phyloP scores from a whole-genome alignment of 2,329 filamentous ascomycete genomes.

The Aspergillus fischeri region DNA sequence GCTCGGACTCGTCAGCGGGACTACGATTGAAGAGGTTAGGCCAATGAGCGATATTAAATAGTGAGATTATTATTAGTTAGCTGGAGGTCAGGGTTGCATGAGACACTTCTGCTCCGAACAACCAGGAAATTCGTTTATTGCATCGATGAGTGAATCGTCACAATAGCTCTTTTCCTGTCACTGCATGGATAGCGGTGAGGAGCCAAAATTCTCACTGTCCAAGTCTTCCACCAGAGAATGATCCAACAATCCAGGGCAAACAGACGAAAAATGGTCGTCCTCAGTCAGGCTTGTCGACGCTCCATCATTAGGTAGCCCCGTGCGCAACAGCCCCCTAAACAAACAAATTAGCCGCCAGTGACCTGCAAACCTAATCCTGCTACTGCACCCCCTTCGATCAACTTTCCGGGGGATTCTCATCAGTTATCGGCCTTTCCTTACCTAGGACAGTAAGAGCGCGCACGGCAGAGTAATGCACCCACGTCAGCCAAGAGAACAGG shows the following conservation, averaged over 20 bases:
- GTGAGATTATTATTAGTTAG: neutral
- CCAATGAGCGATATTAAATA: neutral
- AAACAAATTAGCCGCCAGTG: neutral
- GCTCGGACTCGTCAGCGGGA: neutral
- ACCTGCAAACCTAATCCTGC: slow-evolving; percentile 1
- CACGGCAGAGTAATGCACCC: neutral
- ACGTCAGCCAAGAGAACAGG: slow-evolving; percentile 4
- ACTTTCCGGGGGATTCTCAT: slow-evolving; percentile 31
- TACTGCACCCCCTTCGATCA: slow-evolving; percentile 1
- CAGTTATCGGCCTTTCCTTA: slow-evolving; percentile 11
- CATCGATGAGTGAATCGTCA: too few relatives aligned
- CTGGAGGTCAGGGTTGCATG: neutral
- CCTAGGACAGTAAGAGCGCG: slow-evolving; percentile 6
- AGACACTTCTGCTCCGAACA: neutral
- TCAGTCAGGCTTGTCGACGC: slow-evolving; percentile 7
- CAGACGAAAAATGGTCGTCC: neutral
- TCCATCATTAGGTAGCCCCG: slow-evolving; percentile 22
- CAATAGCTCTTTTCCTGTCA: neutral
- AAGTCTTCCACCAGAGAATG: neutral
- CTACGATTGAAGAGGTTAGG: neutral
- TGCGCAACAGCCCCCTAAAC: slow-evolving; percentile 10
- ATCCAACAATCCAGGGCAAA: neutral
- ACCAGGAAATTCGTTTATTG: too few relatives aligned
- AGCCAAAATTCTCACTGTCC: neutral
- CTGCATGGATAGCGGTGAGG: neutral